A percentile compares a stretch with the other conserved stretches of the same genome.
phyloP scores from a whole-genome alignment of 805 yeast genomes.

The Ogataea salicorniae region DNA sequence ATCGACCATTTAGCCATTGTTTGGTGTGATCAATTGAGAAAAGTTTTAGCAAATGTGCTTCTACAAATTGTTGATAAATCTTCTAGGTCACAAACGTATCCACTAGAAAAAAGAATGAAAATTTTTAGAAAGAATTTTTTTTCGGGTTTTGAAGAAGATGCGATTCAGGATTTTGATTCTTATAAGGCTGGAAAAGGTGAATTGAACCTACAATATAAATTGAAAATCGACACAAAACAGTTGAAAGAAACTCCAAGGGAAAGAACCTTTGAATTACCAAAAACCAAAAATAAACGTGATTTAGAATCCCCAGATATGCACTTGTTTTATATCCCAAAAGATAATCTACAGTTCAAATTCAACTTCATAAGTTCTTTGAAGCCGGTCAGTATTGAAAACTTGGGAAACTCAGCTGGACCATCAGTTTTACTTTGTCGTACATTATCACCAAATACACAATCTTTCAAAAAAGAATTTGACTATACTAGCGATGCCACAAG shows the following conservation, averaged over 20 bases:
- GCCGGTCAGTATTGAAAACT: slow-evolving; percentile 22
- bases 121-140: slow-evolving; percentile 42
- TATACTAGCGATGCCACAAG: slow-evolving; percentile 34
- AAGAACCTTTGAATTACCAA: slow-evolving; percentile 26
- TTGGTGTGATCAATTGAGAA: slow-evolving; percentile 89
- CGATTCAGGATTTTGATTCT: slow-evolving; percentile 26
- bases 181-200: slow-evolving; percentile 16
- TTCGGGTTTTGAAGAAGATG: slow-evolving; percentile 52
- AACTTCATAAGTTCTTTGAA: slow-evolving; percentile 28
- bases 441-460: slow-evolving; percentile 9
- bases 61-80: slow-evolving; percentile 52
- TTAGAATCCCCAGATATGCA: slow-evolving; percentile 28
- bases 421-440: slow-evolving; percentile 29
- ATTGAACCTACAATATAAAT: slow-evolving; percentile 14
- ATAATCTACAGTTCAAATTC: slow-evolving; percentile 24
- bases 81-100: slow-evolving; percentile 43
- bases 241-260: slow-evolving; percentile 28
- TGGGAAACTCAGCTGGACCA: slow-evolving; percentile 20
- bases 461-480: slow-evolving; percentile 28
- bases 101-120: slow-evolving; percentile 53
- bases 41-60: slow-evolving; percentile 52
- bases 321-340: slow-evolving; percentile 30
- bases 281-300: slow-evolving; percentile 14
- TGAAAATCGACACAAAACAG: slow-evolving; percentile 31
- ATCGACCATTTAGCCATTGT: slow-evolving; percentile 93